Base-by-base conservation (phyloP, 805 yeast genomes). In the Wickerhamomyces chambardii region DNA sequence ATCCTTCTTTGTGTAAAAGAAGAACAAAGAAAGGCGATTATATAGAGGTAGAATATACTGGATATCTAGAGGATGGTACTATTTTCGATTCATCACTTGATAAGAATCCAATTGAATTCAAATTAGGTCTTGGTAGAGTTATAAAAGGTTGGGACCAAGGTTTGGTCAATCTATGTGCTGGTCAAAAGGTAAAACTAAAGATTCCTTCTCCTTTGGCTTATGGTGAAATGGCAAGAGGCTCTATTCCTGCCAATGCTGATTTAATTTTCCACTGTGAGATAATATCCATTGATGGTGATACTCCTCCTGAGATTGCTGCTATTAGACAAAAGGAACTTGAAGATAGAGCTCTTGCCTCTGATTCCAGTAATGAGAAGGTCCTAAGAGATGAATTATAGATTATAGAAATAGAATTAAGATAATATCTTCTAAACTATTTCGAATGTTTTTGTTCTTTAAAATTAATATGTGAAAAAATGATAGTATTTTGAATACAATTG, bases 191-290 rank as follows among this genome's bases (percentile, higher is more conserved):
- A 53, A 78, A 71, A 46, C 65, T 87, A 47, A 72, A 75, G 21
- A 84, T 89, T 52, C 95, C 96, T 32, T 70, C 94, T 6, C 67
- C 70, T 24, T 57, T 85, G 45, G 96, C 74, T 7, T 87, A 87
- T 47, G 97, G 97, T 35, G 58, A 61, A 21, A 55, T 77, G 37
- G 94, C 87, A 33, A 77, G 84, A 35, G 86, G 86, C 28, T 80
- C 79, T 32, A 81, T 81, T 53, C 95, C 95, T 9, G 78, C 84
- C 7, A 73, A 75, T 45, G 77, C 96, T 6, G 83, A 82, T 32
- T 65, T 87, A 52, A 66, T 70, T 26, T 83, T 83, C 52, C 69
- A 66, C 21, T 70, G 84, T 33, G 86, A 82, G 54, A 63, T 83
- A 47, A 74, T 80, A 30, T 72, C 10, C 24, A 21, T 21, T 21